Percentiles rank a stretch among this genome's conserved stretches.
These are phyloP conservation scores for Leccinum longicurvipes DNA, from an alignment of 768 basidiomycete genomes.

Conservation along the genomic window DNA sequence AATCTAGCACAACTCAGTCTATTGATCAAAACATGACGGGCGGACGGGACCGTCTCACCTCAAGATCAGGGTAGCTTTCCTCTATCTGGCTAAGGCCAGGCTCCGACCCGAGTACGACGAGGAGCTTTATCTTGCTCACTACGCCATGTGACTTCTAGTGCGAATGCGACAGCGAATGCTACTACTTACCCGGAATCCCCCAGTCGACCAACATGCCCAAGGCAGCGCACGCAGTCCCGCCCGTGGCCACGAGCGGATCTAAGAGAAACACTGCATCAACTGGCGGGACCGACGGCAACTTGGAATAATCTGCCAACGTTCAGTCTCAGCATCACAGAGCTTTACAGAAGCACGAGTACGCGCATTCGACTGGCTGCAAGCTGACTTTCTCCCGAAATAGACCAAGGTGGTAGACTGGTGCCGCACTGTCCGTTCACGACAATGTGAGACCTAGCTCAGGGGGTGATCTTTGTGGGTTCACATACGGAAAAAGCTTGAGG, in stretches of 20 bases:
- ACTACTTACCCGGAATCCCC: slow-evolving; percentile 66
- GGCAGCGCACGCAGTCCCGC: slow-evolving; percentile 88
- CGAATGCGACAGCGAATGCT: not conserved
- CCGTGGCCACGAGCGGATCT: slow-evolving; percentile 93
- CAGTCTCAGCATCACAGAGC: not conserved
- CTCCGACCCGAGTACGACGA: slow-evolving; percentile 77
- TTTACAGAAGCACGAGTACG: slow-evolving; percentile 15
- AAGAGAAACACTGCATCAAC: slow-evolving; percentile 85
- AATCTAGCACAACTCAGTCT: slow-evolving; percentile 47
- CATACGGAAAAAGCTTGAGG: slow-evolving; percentile 81
- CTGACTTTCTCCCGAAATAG: slow-evolving; percentile 84
- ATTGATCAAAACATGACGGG: not conserved
- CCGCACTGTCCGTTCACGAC: slow-evolving; percentile 41
- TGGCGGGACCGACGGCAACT: slow-evolving; percentile 71
- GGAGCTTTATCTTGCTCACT: slow-evolving; percentile 75
- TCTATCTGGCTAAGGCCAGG: slow-evolving; percentile 69
- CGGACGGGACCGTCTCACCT: slow-evolving; percentile 44
- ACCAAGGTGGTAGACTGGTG: slow-evolving; percentile 88
- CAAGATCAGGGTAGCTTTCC: slow-evolving; percentile 68
- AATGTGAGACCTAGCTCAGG: not conserved
- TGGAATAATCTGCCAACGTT: slow-evolving; percentile 71
- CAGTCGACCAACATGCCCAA: slow-evolving; percentile 82
- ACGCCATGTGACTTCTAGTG: slow-evolving; percentile 1
- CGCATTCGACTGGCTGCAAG: slow-evolving; percentile 90
- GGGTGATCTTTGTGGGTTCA: slow-evolving; percentile 6